Percentiles rank a stretch among this genome's conserved stretches.
phyloP scores from a whole-genome alignment of 2,329 filamentous ascomycete species.

The Aurifilum marmelostoma region DNA sequence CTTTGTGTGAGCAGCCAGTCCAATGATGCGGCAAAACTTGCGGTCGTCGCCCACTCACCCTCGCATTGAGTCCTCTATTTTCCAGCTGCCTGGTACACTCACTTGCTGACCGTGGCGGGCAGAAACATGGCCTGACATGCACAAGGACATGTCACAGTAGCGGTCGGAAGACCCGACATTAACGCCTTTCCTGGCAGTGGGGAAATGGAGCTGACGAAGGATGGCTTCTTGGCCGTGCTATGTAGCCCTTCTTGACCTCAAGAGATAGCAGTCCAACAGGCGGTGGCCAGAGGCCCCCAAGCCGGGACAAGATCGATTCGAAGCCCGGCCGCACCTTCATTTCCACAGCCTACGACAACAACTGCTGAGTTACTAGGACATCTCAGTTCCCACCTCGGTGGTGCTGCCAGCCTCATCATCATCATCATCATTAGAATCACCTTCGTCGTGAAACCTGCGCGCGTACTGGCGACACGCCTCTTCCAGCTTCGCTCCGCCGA shows the following conservation, averaged over 20 bases:
- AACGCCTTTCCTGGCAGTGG: neutral
- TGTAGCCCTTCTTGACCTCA: neutral
- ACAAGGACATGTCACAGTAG: neutral
- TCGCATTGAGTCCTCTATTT: neutral
- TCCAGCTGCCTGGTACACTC: neutral
- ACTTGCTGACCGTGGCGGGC: neutral
- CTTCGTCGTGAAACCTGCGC: conserved; percentile 5
- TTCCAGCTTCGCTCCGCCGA: conserved; percentile 78
- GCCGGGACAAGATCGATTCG: conserved; percentile 4
- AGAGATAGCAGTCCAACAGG: conserved; percentile 9
- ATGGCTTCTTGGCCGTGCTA: neutral
- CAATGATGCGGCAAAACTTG: neutral
- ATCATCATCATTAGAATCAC: conserved; percentile 24
- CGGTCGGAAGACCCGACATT: neutral
- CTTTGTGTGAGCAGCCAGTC: neutral
- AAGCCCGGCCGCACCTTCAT: conserved; percentile 2
- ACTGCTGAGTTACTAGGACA: conserved; percentile 19
- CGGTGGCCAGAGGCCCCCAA: conserved; percentile 5
- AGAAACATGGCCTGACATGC: too few relatives aligned
- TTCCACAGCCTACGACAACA: conserved; percentile 14
- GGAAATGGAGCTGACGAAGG: too few relatives aligned
- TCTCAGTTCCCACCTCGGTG: conserved; percentile 27
- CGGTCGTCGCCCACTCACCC: neutral
- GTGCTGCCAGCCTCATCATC: conserved; percentile 25
- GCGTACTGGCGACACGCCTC: conserved; percentile 58